phyloP scores from a whole-genome alignment of 352 stramenopile species.

The Phytophthora pluvialis region DNA sequence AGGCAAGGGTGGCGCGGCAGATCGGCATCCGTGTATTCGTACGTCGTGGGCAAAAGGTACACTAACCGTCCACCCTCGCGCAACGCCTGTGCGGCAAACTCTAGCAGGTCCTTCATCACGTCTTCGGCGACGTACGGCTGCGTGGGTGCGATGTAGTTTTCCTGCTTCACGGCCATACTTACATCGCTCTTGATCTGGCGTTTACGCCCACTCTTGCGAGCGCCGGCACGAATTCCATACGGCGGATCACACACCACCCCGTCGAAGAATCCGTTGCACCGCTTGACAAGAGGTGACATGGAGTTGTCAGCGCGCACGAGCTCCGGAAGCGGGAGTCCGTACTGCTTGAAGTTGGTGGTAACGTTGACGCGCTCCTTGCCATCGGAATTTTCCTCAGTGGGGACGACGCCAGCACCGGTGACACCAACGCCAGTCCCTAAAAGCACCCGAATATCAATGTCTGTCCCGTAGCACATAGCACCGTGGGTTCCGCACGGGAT shows the following conservation, averaged over 20 bases:
- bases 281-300: constrained; percentile 56
- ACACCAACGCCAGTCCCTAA: constrained; percentile 88
- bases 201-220: constrained; percentile 90
- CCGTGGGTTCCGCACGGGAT: constrained; percentile 94
- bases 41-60: constrained; percentile 87
- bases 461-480: constrained; percentile 93
- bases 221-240: constrained; percentile 94
- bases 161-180: constrained; percentile 49
- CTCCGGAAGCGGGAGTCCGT: constrained; percentile 93
- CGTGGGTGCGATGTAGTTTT: constrained; percentile 96
- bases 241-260: constrained; percentile 94
- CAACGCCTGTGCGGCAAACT: constrained; percentile 87
- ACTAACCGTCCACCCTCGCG: constrained; percentile 81
- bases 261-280: constrained; percentile 78
- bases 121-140: constrained; percentile 96
- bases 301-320: constrained; percentile 95
- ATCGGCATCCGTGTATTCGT: constrained; percentile 82
- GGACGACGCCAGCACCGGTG: constrained; percentile 40
- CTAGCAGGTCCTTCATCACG: constrained; percentile 97
- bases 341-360: constrained; percentile 93
- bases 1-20: constrained; percentile 78
- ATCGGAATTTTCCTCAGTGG: constrained; percentile 6
- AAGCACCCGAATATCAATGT: constrained; percentile 97
- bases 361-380: constrained; percentile 72
- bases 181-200: constrained; percentile 42